These are phyloP conservation scores for Trametes coccinea DNA, from an alignment of 768 basidiomycete genomes.

Conservation along the genomic window DNA sequence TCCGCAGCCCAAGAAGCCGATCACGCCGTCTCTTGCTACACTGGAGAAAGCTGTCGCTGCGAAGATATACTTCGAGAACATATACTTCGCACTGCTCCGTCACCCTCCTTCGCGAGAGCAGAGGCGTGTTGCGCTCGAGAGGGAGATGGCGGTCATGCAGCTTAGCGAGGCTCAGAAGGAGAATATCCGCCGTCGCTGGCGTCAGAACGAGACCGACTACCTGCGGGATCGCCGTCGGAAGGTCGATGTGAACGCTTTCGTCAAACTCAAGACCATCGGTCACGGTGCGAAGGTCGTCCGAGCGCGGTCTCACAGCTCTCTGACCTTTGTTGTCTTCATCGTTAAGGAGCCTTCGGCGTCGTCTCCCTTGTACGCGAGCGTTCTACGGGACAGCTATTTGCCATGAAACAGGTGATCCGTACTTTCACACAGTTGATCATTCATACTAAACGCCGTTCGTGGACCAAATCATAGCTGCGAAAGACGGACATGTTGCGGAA, in stretches of 20 bases:
- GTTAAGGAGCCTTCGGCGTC: conserved; percentile 89
- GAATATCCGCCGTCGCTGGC: conserved; percentile 71
- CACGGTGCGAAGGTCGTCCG: conserved; percentile 61
- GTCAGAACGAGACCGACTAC: conserved; percentile 86
- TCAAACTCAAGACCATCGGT: conserved; percentile 90
- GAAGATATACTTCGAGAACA: conserved; percentile 91
- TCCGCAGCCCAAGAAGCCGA: conserved; percentile 51
- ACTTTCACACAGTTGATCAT: conserved; percentile 12
- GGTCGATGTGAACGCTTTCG: conserved; percentile 83
- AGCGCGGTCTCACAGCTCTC: conserved; percentile 25
- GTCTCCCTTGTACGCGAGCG: conserved; percentile 90
- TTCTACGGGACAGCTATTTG: conserved; percentile 76
- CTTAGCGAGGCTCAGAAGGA: conserved; percentile 72
- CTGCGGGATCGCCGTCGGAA: conserved; percentile 81
- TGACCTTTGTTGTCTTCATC: conserved; percentile 18
- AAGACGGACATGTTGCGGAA: conserved; percentile 94
- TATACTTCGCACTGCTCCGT: conserved; percentile 83
- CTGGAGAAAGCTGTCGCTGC: conserved; percentile 92
- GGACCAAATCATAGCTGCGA: conserved; percentile 52
- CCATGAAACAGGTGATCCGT: conserved; percentile 87
- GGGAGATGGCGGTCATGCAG: conserved; percentile 76
- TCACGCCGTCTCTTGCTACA: conserved; percentile 86
- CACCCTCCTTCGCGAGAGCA: conserved; percentile 86
- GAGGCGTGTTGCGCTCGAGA: conserved; percentile 83
- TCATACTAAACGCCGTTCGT: conserved; percentile 1